Evolutionary conservation across 352 stramenopile species (phyloP).

Genomic region (Globisporangium canariense): DNA sequence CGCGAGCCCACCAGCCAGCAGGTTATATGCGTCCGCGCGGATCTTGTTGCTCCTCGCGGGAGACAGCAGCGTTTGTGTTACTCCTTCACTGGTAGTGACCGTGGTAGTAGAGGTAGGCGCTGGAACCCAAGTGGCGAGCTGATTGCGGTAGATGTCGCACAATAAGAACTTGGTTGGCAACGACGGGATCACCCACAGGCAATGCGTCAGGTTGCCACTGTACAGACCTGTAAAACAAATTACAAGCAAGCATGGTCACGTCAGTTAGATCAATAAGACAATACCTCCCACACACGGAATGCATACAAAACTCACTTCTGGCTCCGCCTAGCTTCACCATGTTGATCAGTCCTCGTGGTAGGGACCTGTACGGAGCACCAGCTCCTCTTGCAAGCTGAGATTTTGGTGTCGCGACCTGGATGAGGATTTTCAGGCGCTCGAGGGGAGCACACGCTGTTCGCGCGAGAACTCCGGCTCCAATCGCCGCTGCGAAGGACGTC

Average conservation of each 20-base stretch:
- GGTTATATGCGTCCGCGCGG: conserved; percentile 48
- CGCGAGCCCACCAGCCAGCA: conserved; percentile 58
- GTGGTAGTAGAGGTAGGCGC: neutral
- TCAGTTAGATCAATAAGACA: too few species aligned
- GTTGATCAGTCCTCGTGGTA: conserved; percentile 51
- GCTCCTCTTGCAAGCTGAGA: neutral
- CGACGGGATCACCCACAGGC: conserved; percentile 77
- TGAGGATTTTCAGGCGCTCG: conserved; percentile 81
- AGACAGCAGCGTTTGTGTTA: neutral
- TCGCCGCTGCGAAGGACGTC: conserved; percentile 59
- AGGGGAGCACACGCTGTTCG: conserved; percentile 69
- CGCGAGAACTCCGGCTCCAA: conserved; percentile 54
- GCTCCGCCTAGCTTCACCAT: conserved; percentile 64
- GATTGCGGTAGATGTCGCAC: conserved; percentile 63
- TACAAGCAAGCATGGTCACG: neutral
- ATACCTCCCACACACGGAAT: neutral
- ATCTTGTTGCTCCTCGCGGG: conserved; percentile 15
- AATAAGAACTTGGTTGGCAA: conserved; percentile 79
- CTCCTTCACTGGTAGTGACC: conserved; percentile 2
- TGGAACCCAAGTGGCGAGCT: conserved; percentile 33
- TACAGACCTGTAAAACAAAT: conserved; percentile 42
- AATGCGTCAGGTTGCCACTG: conserved; percentile 79
- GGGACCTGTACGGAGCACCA: conserved; percentile 38
- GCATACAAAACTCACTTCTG: conserved; percentile 27
- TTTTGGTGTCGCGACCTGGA: conserved; percentile 47